Base-by-base conservation (phyloP, 139 green algal species). In the Haematococcus lacustris region DNA sequence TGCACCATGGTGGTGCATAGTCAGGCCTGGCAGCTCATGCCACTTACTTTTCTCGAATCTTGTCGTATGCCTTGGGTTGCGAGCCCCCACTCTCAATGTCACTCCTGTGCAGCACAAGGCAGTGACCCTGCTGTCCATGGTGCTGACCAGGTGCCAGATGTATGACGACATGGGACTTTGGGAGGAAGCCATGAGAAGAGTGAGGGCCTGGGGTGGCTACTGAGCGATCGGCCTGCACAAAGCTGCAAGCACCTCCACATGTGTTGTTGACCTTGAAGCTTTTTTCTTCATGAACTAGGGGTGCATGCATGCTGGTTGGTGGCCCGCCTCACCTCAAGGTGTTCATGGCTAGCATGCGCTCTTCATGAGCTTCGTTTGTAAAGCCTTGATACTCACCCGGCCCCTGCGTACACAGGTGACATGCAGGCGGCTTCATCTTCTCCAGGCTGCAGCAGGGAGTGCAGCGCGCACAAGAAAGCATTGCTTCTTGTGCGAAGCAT, bases 31-130 rank as follows among this genome's bases (percentile, higher is more conserved):
- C n/a, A 38, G 59, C 34, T 21, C 40, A 17, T 66, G 4, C 28
- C 68, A 50, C 34, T 59, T 71, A 82, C 67, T 82, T 82, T 53
- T 51, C 60, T 25, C 71, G 62, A 1, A 82, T 75, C 60, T 82
- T 81, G 71, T 81, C 76, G 66, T 81, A 81, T 26, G 76, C 76
- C 26, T 50, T 61, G 21, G 67, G 65, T 5, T 38, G 41, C 50
- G 43, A 66, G 34, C 40, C 35, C 51, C 7, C 4, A 33, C 41
- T 73, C n/a, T 69, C 62, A 40, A 69, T 17, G 62, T 69, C 62
- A 30, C 35, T 51, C 62, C 37, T 69, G 62, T 66, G 17, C 25
- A 66, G 7, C 7, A 35, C 17, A 13, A 66, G 59, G 17, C 17
- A 66, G n/a, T 35, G 13, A 35, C n/a, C 7, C 7, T 66, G 28